Percentiles rank a stretch among this genome's conserved stretches.
phyloP scores from a whole-genome alignment of 2,329 filamentous ascomycete genomes.

The Alternaria triticimaculans region DNA sequence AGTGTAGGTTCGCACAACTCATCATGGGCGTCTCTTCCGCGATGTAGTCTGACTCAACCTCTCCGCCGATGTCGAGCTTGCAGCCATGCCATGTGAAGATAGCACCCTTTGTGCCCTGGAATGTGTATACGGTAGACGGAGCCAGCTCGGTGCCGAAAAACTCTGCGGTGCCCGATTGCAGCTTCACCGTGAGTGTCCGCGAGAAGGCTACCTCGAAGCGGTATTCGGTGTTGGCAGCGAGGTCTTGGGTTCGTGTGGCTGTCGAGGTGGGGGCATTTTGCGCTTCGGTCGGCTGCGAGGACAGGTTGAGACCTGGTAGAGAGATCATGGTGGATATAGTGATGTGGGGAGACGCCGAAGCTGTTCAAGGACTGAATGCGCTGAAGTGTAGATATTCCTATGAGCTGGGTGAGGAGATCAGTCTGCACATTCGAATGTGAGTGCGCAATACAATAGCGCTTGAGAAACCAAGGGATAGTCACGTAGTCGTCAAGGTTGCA shows the following conservation, averaged over 20 bases:
- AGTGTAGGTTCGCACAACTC: slow-evolving; percentile 84
- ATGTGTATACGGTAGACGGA: slow-evolving; percentile 77
- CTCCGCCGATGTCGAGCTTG: slow-evolving; percentile 77
- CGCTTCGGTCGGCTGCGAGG: slow-evolving; percentile 38
- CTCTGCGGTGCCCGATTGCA: slow-evolving; percentile 84
- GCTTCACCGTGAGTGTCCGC: slow-evolving; percentile 55
- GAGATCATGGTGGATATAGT: slow-evolving; percentile 41
- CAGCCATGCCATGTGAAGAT: slow-evolving; percentile 94
- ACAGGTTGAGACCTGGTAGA: slow-evolving; percentile 56
- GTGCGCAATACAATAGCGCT: neutral
- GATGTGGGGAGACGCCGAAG: neutral
- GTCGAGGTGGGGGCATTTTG: slow-evolving; percentile 30
- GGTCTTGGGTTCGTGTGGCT: slow-evolving; percentile 48
- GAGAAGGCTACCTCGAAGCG: slow-evolving; percentile 51
- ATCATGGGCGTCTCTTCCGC: slow-evolving; percentile 83
- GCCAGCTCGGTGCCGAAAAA: slow-evolving; percentile 95
- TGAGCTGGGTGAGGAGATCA: neutral
- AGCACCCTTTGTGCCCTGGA: slow-evolving; percentile 82
- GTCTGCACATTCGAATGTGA: neutral
- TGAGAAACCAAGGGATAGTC: neutral
- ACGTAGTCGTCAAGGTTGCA: neutral
- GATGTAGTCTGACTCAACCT: slow-evolving; percentile 71
- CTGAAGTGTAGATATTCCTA: neutral
- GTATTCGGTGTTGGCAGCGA: slow-evolving; percentile 55
- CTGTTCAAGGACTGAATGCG: neutral